Evolutionary conservation across 1,139 yeast species (phyloP).

Genomic region (Zygoascus hellenicus): DNA sequence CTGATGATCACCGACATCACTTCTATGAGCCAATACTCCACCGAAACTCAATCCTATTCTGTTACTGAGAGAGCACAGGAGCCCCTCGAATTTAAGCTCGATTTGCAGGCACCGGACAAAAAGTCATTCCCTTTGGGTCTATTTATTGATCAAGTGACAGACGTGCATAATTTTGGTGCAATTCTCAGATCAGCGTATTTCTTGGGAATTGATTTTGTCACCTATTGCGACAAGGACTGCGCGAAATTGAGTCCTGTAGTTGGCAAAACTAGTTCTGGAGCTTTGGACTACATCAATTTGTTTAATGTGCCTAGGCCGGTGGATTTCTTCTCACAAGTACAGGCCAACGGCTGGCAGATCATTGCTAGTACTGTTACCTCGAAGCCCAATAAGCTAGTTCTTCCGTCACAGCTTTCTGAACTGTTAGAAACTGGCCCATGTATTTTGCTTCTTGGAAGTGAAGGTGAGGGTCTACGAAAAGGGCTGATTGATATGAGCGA

Average conservation of each 20-base stretch:
- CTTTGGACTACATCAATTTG: conserved; percentile 66
- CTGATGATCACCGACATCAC: conserved; percentile 42
- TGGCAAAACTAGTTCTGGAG: conserved; percentile 83
- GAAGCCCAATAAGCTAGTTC: conserved; percentile 32
- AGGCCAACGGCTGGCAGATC: conserved; percentile 62
- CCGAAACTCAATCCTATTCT: conserved; percentile 32
- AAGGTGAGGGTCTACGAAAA: conserved; percentile 75
- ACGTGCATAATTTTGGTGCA: conserved; percentile 89
- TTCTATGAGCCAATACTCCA: conserved; percentile 13
- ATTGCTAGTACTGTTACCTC: conserved; percentile 52
- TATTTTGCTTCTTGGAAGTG: conserved; percentile 74
- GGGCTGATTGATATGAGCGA: conserved; percentile 59
- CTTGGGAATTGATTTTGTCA: conserved; percentile 77
- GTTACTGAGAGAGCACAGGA: conserved; percentile 1
- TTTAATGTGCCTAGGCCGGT: conserved; percentile 55
- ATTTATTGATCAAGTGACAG: conserved; percentile 76
- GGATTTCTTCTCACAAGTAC: conserved; percentile 52
- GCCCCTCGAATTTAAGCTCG: conserved; percentile 4
- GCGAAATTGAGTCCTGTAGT: conserved; percentile 75
- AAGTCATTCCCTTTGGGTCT: conserved; percentile 58
- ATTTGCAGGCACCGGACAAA: conserved; percentile 18
- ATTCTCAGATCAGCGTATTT: conserved; percentile 75
- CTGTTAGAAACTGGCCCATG: conserved; percentile 51
- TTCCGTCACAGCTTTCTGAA: conserved; percentile 40
- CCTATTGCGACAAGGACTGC: conserved; percentile 63